Evolutionary conservation across 331 rosid genomes (phyloP), one percentile per base, ranked within the genome.

Genomic region (Malus hybrid): DNA sequence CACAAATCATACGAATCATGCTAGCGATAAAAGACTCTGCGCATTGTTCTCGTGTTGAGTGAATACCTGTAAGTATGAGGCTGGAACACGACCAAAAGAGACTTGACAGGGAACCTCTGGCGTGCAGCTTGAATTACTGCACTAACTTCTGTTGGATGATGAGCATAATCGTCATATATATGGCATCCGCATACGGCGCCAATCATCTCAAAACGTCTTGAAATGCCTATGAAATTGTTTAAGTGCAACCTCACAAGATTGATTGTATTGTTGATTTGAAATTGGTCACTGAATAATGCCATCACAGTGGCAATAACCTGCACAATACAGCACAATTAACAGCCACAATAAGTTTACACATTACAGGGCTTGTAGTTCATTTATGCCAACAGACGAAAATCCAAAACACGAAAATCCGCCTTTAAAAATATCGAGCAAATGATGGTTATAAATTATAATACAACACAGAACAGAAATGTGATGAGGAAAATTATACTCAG

Each of bases 111-210:
- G 70, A 74, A 78, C 66, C 65, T 69, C 75, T 70, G 80, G 22
- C 67, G 70, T 19, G 86, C 83, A 16, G 86, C 83, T 74, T 78
- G 85, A 69, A 82, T 57, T 44, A 78, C 82, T 74, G 82, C 79
- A 36, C 67, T 57, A 36, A 82, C 70, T 70, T 82, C 86, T 4
- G 80, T 78, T 54, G 80, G 83, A 78, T 82, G 86, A 71, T 82
- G 86, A 54, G 83, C 86, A 74, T 78, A 78, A 32, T 78, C 80
- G 48, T 78, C 83, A 56, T 63, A 66, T 44, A 82, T 33, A 12
- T 78, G 59, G 80, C 85, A 82, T 32, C 80, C 80, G 15, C 28
- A 55, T 39, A 82, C 64, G 31, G 70, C 22, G 32, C 80, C 82
- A 42, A 78, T 73, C 76, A 60, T 74, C 80, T 82, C 77, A 74